phyloP scores from a whole-genome alignment of 78 protist genomes.

The Acrasis kona region DNA sequence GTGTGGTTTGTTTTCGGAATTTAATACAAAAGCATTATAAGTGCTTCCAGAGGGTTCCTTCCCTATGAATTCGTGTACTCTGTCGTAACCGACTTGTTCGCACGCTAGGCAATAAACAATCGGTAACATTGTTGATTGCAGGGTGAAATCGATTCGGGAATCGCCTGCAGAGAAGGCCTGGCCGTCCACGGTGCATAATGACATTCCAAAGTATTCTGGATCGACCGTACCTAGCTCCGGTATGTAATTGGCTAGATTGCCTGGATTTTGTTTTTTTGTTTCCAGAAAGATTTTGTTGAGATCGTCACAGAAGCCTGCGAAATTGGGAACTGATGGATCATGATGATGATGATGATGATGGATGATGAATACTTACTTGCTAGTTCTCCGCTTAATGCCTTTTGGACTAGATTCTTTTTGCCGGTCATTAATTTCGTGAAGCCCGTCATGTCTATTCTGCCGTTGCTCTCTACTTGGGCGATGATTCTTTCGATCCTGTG shows the following conservation, averaged over 20 bases:
- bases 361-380: no score
- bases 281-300: no score
- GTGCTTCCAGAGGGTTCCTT: constrained; percentile 33
- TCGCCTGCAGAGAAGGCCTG: constrained; percentile 46
- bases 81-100: background rate
- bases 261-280: constrained; percentile 9
- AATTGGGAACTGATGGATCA: no score
- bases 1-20: constrained; percentile 16
- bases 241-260: constrained; percentile 22
- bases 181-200: constrained; percentile 47
- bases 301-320: no score
- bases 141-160: constrained; percentile 1
- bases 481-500: no score
- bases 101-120: constrained; percentile 13
- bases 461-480: no score
- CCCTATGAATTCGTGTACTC: constrained; percentile 33
- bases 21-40: constrained; percentile 20
- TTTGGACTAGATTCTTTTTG: no score
- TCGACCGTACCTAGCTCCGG: constrained; percentile 37
- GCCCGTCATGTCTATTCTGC: no score
- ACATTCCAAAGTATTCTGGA: constrained; percentile 31
- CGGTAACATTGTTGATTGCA: constrained; percentile 30
- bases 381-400: no score
- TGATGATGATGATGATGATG: no score
- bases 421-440: no score